Conservation (phyloP, 2,329 filamentous ascomycete species). For the Corinectria fuckeliana region DNA sequence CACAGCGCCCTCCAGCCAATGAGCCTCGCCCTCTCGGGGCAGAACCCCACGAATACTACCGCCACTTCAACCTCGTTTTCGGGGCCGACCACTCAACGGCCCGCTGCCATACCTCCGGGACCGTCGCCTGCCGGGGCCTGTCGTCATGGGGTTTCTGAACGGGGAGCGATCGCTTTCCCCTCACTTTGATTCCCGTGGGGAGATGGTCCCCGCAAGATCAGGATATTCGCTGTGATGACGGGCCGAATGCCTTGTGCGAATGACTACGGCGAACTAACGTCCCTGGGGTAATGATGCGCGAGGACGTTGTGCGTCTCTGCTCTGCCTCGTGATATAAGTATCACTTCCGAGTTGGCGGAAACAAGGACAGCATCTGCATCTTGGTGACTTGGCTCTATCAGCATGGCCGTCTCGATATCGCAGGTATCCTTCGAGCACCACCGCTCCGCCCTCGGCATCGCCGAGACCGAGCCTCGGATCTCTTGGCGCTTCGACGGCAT, state of each 20-base stretch:
- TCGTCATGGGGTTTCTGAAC: not conserved
- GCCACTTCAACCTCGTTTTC: not conserved
- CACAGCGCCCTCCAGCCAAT: not conserved
- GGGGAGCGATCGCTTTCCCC: not conserved
- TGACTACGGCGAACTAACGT: not conserved
- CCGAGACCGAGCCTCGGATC: slow-evolving; percentile 50
- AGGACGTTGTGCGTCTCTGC: not conserved
- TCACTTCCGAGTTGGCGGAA: not conserved
- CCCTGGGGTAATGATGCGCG: not conserved
- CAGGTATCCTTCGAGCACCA: slow-evolving; percentile 52
- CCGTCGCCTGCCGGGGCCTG: not conserved
- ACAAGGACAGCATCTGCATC: not conserved
- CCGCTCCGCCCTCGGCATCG: slow-evolving; percentile 50
- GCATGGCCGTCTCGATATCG: slow-evolving; percentile 48
- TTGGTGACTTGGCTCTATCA: not conserved
- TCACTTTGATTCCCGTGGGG: not conserved
- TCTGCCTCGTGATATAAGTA: not conserved
- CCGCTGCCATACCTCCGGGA: not conserved
- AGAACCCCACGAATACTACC: not conserved
- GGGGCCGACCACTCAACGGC: not conserved
- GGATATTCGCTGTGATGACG: not conserved
- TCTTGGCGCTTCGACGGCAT: slow-evolving; percentile 54
- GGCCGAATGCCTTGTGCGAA: not conserved
- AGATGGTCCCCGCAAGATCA: not conserved
- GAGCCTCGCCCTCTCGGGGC: not conserved